Conservation (phyloP, 2,329 filamentous ascomycete species). For the Alternaria sp. region DNA sequence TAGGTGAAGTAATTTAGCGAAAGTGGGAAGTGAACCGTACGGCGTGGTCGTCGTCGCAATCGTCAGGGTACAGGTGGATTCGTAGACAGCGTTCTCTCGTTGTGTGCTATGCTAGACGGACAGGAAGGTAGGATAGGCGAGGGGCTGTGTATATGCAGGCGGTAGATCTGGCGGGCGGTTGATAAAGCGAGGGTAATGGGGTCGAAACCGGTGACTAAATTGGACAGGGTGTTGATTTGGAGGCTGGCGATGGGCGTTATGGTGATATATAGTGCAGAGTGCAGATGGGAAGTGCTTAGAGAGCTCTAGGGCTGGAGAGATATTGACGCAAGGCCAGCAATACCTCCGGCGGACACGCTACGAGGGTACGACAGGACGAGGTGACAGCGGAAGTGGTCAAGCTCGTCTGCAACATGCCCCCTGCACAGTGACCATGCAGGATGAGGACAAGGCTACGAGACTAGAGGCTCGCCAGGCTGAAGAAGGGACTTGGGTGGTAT, state of each 20-base stretch:
- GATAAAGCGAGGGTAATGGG: constrained; percentile 45
- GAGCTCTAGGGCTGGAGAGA: constrained; percentile 41
- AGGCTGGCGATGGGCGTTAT: constrained; percentile 43
- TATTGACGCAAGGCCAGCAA: constrained; percentile 40
- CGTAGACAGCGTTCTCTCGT: constrained; percentile 19
- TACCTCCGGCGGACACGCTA: constrained; percentile 36
- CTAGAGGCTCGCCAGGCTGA: constrained; percentile 40
- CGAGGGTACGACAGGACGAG: constrained; percentile 39
- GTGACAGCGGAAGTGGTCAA: constrained; percentile 47
- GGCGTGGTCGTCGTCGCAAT: constrained; percentile 21
- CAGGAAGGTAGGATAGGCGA: constrained; percentile 34
- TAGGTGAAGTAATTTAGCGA: constrained; percentile 21
- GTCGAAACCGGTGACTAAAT: constrained; percentile 46
- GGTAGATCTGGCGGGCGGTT: constrained; percentile 42
- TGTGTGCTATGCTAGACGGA: constrained; percentile 19
- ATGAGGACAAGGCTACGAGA: constrained; percentile 48
- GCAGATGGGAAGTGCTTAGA: constrained; percentile 44
- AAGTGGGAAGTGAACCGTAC: constrained; percentile 25
- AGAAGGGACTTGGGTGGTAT: constrained; percentile 40
- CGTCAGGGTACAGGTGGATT: constrained; percentile 24
- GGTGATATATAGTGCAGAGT: constrained; percentile 48
- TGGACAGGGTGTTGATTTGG: constrained; percentile 34
- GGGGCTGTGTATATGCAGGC: constrained; percentile 47
- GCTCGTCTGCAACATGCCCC: constrained; percentile 45
- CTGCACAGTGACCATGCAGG: constrained; percentile 48